Evolutionary conservation across 106 monocot genomes (phyloP), one percentile per base, ranked within the genome.

Genomic region (Phalaenopsis aphrodite): DNA sequence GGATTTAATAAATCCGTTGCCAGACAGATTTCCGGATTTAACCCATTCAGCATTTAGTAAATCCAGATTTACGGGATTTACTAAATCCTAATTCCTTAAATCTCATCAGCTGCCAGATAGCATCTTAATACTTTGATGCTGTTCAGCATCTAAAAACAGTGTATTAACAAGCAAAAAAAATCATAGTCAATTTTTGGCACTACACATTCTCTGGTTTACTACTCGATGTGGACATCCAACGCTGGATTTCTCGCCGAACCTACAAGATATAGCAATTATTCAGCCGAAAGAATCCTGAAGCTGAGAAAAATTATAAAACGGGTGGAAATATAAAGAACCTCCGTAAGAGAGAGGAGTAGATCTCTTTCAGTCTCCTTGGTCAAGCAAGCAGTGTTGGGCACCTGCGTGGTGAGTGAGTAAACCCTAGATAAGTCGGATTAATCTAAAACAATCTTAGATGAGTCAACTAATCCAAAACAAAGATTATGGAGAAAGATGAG

Each of bases 261-360:
- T 76, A 48, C 49, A 52, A 23, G 17, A 12, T 8, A 49, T 76
- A 30, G 48, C 46, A 76, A 48, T 37, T 6, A 49, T 14, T 76
- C 16, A 30, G 12, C 9, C 11, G 18, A 49, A 76, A 74, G 5
- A 74, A 74, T 74, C 42, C 42, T 19, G 6, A 45, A 43, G 74
- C 43, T 18, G 14, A 43, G 43, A 43, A 8, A 76, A 17, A 18
- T 11, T 8, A 49, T 9, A 49, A 49, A 24, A 8, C 52, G 24
- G 18, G 76, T 23, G 10, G 30, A 76, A 45, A 45, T n/a, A 42
- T 49, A 52, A 24, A 65, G 55, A 88, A 90, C 93, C 61, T 48
- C 36, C 42, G 93, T 87, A 18, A 93, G 90, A 55, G 88, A 79
- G 39, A 93, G 82, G 42, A 93, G 88, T 24, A 90, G 49, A 74